Percentiles rank a stretch among this genome's conserved stretches.
These are phyloP conservation scores for Tinospora cordifolia DNA, from an alignment of 164 flowering plant species.

Conservation along the genomic window DNA sequence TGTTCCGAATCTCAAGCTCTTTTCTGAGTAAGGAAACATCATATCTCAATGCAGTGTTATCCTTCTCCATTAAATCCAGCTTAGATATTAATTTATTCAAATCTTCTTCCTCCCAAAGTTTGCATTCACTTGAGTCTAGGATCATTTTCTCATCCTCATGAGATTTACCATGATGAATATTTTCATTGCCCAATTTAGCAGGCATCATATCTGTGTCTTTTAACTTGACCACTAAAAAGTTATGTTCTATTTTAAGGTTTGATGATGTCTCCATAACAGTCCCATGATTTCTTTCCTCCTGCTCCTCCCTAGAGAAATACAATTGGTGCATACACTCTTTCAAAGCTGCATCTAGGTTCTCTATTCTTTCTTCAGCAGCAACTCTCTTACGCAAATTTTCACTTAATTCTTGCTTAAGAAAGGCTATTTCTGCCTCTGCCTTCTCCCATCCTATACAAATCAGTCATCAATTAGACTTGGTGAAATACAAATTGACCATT, in stretches of 20 bases:
- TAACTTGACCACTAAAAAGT: conserved; percentile 3
- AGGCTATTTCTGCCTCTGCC: conserved; percentile 6
- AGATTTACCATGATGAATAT: background rate
- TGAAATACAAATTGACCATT: background rate
- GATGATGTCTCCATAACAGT: background rate
- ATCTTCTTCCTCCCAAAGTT: conserved; percentile 7
- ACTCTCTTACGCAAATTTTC: conserved; percentile 5
- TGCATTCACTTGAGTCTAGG: background rate
- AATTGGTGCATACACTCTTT: conserved; percentile 11
- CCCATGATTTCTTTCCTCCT: conserved; percentile 2
- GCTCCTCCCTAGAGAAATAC: conserved; percentile 3
- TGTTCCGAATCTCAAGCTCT: conserved; percentile 1
- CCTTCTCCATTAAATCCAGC: background rate
- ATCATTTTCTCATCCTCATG: conserved; percentile 5
- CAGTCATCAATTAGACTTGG: background rate
- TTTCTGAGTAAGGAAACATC: background rate
- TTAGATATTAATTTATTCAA: background rate
- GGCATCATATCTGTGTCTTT: conserved; percentile 2
- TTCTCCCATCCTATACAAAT: conserved; percentile 10
- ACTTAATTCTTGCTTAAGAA: conserved; percentile 6
- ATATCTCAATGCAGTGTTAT: background rate
- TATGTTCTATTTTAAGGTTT: background rate
- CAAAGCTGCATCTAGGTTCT: conserved; percentile 9
- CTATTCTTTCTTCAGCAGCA: conserved; percentile 4
- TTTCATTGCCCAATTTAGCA: background rate